Base-by-base conservation (phyloP, 2,329 filamentous ascomycete species). In the Fusarium subtropicale region DNA sequence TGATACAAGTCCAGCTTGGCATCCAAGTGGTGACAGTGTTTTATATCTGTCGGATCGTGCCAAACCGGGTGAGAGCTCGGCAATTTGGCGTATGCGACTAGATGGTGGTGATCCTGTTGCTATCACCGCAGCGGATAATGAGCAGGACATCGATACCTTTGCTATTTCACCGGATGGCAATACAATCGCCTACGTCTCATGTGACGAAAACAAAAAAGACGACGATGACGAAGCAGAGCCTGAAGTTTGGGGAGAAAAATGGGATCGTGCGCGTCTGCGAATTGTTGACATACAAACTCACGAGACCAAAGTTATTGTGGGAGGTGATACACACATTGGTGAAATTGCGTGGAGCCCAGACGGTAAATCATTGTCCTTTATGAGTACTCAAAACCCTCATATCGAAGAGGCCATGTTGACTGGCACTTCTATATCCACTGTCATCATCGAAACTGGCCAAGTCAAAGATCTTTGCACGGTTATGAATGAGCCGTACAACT, bases 171-270 rank as follows among this genome's bases (percentile, higher is more conserved):
- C 71, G 0, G 20, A 65, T 26, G 72, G 72, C 0, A 45, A 48
- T 1, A 61, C 46, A 0, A 70, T 74, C 5, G 66, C 68, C 0
- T 74, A 71, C 28, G 20, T 70, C 1, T 73, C 72, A 1, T 9
- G 55, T 0, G 72, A 73, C 20, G 66, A 66, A 30, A 71, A 71
- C 16, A 28, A 13, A 0, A 44, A 66, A 5, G 46, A 58, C 0
- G 56, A 71, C 2, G 67, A 64, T 1, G 52, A 71, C 4, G 76
- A 81, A 15, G 72, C 77, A 12, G 73, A 73, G 0, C 71, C 77
- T 31, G 67, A 75, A 10, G 76, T 82, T 18, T 82, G 77, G 76
- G 79, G 77, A 28, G 64, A 78, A 38, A 70, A 76, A 15, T 81
- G 77, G 80, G 64, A 76, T 7, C 76, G 71, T 57, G 71, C 68